phyloP scores from a whole-genome alignment of 495 filamentous ascomycete genomes.

The Filosporella fistucella region DNA sequence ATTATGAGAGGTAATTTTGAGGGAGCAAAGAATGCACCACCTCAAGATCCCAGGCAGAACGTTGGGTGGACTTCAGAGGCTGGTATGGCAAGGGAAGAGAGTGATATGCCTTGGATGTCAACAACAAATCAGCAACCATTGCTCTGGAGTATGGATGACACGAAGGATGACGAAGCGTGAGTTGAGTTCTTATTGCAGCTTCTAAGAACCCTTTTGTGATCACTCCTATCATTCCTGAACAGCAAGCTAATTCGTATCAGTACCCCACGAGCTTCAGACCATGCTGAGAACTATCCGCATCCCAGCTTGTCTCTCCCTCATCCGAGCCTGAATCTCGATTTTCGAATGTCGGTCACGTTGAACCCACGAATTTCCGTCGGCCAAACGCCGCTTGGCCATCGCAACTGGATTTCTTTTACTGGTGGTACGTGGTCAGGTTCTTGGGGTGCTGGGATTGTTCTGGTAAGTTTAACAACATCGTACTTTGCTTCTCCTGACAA shows the following conservation, averaged over 20 bases:
- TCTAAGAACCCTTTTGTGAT: neutral
- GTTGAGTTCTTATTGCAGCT: neutral
- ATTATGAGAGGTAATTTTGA: constrained; percentile 10
- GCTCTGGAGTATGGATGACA: neutral
- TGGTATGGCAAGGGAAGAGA: too few species aligned
- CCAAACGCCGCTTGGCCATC: constrained; percentile 47
- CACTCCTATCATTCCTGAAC: neutral
- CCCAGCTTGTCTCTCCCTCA: constrained; percentile 18
- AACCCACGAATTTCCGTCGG: constrained; percentile 52
- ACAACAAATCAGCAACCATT: neutral
- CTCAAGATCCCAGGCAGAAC: neutral
- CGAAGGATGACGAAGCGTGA: constrained; percentile 10
- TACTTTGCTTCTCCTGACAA: neutral
- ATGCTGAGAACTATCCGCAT: constrained; percentile 14
- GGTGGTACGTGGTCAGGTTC: constrained; percentile 56
- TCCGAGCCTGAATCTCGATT: constrained; percentile 51
- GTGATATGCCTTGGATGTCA: constrained; percentile 6
- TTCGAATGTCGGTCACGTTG: constrained; percentile 56
- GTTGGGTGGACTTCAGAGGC: constrained; percentile 12
- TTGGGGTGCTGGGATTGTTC: constrained; percentile 54
- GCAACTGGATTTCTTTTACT: constrained; percentile 55
- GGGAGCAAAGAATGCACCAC: neutral
- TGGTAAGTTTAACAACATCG: constrained; percentile 35
- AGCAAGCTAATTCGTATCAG: constrained; percentile 7
- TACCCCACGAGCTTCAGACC: constrained; percentile 8